These are phyloP conservation scores for Seiridium cupressi DNA, from an alignment of 2,329 filamentous ascomycete genomes.

Conservation along the genomic window DNA sequence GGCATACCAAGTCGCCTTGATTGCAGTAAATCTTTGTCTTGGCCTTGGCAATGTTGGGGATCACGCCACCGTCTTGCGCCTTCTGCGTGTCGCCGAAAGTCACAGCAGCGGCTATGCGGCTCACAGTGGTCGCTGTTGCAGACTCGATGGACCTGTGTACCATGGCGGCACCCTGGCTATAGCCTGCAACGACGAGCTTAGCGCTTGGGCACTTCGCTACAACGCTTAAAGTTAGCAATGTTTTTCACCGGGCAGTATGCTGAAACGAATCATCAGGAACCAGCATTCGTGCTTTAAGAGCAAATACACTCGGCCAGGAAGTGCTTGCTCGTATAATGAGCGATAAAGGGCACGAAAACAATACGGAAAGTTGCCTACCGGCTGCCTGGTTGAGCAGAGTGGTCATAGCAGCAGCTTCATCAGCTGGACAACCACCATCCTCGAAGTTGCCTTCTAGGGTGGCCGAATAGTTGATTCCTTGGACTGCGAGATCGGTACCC, in stretches of 20 bases:
- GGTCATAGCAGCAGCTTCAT: constrained; percentile 25
- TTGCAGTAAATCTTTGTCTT: constrained; percentile 42
- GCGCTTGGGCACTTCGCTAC: constrained; percentile 27
- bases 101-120: constrained; percentile 23
- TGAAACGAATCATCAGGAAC: too few species aligned
- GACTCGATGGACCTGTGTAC: constrained; percentile 28
- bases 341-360: too few species aligned
- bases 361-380: background rate
- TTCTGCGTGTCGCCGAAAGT: constrained; percentile 31
- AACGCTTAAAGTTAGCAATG: too few species aligned
- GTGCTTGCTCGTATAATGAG: too few species aligned
- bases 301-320: too few species aligned
- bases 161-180: constrained; percentile 29
- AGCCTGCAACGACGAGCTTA: constrained; percentile 31
- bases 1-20: constrained; percentile 47
- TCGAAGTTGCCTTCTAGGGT: constrained; percentile 25
- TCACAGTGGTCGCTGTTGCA: constrained; percentile 27
- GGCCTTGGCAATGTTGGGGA: constrained; percentile 25
- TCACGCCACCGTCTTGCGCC: constrained; percentile 23
- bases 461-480: constrained; percentile 24
- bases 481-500: constrained; percentile 10
- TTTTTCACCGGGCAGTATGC: too few species aligned
- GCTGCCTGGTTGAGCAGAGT: constrained; percentile 25
- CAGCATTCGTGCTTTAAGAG: too few species aligned
- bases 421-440: constrained; percentile 22